Percentiles rank a stretch among this genome's conserved stretches.
phyloP scores from a whole-genome alignment of 331 rosid species.

The Phaseolus coccineus region DNA sequence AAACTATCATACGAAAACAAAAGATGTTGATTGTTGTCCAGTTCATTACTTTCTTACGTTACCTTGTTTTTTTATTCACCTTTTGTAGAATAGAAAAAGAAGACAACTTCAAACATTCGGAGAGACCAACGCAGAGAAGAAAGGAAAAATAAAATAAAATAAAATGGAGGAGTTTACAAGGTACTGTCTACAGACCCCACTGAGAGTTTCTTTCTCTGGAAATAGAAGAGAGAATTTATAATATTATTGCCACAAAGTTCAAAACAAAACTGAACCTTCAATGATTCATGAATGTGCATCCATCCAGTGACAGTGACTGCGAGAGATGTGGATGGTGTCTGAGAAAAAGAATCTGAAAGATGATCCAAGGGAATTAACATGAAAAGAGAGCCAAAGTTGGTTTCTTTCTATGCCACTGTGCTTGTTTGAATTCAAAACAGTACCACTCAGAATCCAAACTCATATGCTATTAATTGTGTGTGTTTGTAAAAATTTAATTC shows the following conservation, averaged over 20 bases:
- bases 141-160: background rate
- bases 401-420: background rate
- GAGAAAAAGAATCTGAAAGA: background rate
- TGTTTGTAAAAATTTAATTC: too few species aligned
- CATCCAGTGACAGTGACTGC: background rate
- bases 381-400: background rate
- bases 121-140: background rate
- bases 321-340: background rate
- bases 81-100: background rate
- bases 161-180: background rate
- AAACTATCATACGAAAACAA: background rate
- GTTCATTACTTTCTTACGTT: background rate
- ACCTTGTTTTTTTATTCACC: background rate
- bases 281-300: background rate
- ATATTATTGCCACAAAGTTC: background rate
- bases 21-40: background rate
- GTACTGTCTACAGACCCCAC: constrained; percentile 19
- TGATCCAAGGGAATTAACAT: background rate
- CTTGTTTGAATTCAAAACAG: background rate
- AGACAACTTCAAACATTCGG: constrained; percentile 18
- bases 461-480: background rate
- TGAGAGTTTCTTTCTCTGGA: background rate
- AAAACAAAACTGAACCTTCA: constrained; percentile 1
- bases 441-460: background rate
- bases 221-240: background rate